These are phyloP conservation scores for Mucor lusitanicus DNA, from an alignment of 371 early-diverging fungal species.

Conservation along the genomic window DNA sequence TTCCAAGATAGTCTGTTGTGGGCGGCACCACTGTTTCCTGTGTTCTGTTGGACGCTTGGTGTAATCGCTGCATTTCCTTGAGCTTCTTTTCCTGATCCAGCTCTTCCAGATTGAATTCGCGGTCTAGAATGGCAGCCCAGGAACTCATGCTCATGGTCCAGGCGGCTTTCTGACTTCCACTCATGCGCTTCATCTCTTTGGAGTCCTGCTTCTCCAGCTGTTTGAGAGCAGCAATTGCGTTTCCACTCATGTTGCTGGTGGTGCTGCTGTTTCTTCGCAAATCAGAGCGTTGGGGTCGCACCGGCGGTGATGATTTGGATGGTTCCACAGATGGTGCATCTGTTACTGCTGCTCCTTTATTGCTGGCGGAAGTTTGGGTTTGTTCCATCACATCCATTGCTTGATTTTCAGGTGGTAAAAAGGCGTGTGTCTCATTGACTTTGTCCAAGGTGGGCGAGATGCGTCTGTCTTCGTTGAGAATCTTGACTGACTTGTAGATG, in stretches of 20 bases:
- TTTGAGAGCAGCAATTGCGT: neutral
- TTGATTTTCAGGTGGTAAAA: neutral
- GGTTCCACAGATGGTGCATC: conserved; percentile 1
- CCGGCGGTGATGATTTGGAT: conserved; percentile 1
- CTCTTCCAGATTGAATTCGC: conserved; percentile 31
- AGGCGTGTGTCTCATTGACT: neutral
- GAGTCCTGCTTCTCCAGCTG: neutral
- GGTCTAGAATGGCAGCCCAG: conserved; percentile 38
- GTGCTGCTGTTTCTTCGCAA: conserved; percentile 7
- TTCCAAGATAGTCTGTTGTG: neutral
- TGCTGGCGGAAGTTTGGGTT: neutral
- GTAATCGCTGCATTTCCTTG: neutral
- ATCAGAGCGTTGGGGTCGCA: conserved; percentile 19
- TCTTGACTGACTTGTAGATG: conserved; percentile 14
- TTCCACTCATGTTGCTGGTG: neutral
- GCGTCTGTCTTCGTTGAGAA: conserved; percentile 6
- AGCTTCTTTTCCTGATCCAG: conserved; percentile 18
- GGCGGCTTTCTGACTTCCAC: conserved; percentile 49
- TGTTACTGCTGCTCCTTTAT: neutral
- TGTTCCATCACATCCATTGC: neutral
- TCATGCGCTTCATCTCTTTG: conserved; percentile 10
- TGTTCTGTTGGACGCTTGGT: neutral
- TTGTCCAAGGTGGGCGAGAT: neutral
- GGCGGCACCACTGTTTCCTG: neutral
- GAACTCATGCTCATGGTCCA: conserved; percentile 46